Base-by-base conservation (phyloP, 2,329 filamentous ascomycete genomes). In the Colletotrichum aenigma region DNA sequence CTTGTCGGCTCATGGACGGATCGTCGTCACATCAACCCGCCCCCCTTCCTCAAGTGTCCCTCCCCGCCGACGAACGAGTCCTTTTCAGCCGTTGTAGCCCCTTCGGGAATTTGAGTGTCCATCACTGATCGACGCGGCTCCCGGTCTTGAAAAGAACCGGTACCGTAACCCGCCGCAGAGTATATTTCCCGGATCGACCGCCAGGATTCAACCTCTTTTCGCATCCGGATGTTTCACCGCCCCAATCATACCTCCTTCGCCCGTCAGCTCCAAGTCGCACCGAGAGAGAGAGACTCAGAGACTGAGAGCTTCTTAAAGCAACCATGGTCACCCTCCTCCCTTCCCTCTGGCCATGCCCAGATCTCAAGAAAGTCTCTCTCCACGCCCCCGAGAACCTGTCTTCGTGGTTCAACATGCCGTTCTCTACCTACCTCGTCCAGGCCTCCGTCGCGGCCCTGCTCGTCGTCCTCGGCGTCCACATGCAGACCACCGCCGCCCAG, bases 371-470 rank as follows among this genome's bases (percentile, higher is more conserved):
- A 36, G 18, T 65, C 34, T 58, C 56, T 52, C 55, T 60, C 15
- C 64, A 38, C 30, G 36, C 62, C n/a, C 56, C 36, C 15, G 64
- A 65, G 10, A 70, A 30, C 3, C 34, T 67, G 16, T 75, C 74
- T 34, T 61, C 61, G 21, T 62, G 74, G 71, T 66, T 62, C 71
- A 76, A 43, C 36, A 76, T 76, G 74, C 61, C 66, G 36, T 32
- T 70, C 60, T 73, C 61, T 16, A 69, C 55, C 60, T 73, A 66
- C n/a, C 61, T 77, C 43, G 43, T 73, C 26, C 76, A 77, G 43
- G 66, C 71, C 15, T 77, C 55, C 56, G 36, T 78, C 65, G 71
- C 70, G 18, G 71, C 43, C 10, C 26, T 78, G 56, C 36, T 77
- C 38, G 68, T 75, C n/a, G 30, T 72, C 52, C 58, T 75, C 7